phyloP scores from a whole-genome alignment of 192 early-diverging fungal genomes.

The Linnemannia exigua region DNA sequence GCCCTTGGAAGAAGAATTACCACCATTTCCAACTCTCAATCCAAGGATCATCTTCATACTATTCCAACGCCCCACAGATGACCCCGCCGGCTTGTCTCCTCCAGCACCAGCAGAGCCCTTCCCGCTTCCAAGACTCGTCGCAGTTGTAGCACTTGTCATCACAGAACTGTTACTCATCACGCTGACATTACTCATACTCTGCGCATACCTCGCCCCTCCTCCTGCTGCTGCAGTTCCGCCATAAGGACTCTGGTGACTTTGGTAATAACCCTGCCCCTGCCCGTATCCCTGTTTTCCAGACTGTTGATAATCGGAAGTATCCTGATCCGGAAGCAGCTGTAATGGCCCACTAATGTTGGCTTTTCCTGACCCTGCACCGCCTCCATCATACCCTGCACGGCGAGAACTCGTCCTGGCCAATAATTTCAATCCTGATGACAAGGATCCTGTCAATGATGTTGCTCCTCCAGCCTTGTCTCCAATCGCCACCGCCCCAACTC shows the following conservation, averaged over 20 bases:
- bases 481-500: not conserved
- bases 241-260: not conserved
- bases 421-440: constrained; percentile 7
- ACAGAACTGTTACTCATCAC: not conserved
- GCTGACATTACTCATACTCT: constrained; percentile 38
- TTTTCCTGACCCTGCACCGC: not conserved
- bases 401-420: constrained; percentile 34
- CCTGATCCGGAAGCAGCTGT: constrained; percentile 9
- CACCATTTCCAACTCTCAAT: constrained; percentile 35
- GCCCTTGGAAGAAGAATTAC: too few species aligned
- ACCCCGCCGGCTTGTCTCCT: not conserved
- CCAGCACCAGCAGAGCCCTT: not conserved
- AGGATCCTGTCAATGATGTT: not conserved
- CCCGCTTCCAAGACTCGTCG: not conserved
- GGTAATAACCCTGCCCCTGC: not conserved
- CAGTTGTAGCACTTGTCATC: not conserved
- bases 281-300: not conserved
- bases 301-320: not conserved
- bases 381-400: not conserved
- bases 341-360: constrained; percentile 41
- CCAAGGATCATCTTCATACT: constrained; percentile 51
- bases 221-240: not conserved
- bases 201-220: constrained; percentile 9
- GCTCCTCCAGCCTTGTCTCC: not conserved
- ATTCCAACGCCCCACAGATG: constrained; percentile 31